Evolutionary conservation across 2,329 filamentous ascomycete genomes (phyloP).

Genomic region (Fusarium sp.): DNA sequence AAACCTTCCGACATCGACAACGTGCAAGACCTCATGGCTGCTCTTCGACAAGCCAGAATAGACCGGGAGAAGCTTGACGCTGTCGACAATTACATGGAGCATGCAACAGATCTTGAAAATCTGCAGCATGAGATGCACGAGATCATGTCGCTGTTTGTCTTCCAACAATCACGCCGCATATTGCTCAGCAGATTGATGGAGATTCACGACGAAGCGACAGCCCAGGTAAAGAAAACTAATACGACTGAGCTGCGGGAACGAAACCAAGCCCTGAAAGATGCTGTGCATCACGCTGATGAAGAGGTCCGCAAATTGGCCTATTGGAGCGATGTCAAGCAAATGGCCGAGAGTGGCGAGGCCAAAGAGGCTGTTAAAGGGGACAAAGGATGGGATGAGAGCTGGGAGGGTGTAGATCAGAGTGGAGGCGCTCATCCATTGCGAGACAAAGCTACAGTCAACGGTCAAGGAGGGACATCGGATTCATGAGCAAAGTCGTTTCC

Average conservation of each 20-base stretch:
- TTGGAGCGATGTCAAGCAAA: slow-evolving; percentile 86
- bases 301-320: slow-evolving; percentile 87
- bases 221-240: slow-evolving; percentile 58
- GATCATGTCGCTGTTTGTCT: slow-evolving; percentile 89
- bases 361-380: slow-evolving; percentile 60
- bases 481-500: slow-evolving; percentile 9
- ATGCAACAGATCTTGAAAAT: slow-evolving; percentile 83
- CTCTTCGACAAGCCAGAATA: slow-evolving; percentile 79
- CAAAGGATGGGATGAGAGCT: slow-evolving; percentile 58
- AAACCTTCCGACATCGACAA: slow-evolving; percentile 73
- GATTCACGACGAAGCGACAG: slow-evolving; percentile 63
- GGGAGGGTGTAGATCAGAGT: slow-evolving; percentile 69
- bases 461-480: slow-evolving; percentile 33
- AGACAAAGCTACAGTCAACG: slow-evolving; percentile 41
- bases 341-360: slow-evolving; percentile 70
- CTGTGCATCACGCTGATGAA: slow-evolving; percentile 82
- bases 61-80: slow-evolving; percentile 93
- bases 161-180: slow-evolving; percentile 87
- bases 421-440: slow-evolving; percentile 60
- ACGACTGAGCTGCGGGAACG: slow-evolving; percentile 57
- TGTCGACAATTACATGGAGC: slow-evolving; percentile 84
- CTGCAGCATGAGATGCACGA: slow-evolving; percentile 84
- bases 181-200: slow-evolving; percentile 79
- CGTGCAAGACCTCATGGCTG: slow-evolving; percentile 77
- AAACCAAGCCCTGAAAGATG: slow-evolving; percentile 79